Conservation (phyloP, 2,329 filamentous ascomycete genomes). For the Sordariomycetes sp. region DNA sequence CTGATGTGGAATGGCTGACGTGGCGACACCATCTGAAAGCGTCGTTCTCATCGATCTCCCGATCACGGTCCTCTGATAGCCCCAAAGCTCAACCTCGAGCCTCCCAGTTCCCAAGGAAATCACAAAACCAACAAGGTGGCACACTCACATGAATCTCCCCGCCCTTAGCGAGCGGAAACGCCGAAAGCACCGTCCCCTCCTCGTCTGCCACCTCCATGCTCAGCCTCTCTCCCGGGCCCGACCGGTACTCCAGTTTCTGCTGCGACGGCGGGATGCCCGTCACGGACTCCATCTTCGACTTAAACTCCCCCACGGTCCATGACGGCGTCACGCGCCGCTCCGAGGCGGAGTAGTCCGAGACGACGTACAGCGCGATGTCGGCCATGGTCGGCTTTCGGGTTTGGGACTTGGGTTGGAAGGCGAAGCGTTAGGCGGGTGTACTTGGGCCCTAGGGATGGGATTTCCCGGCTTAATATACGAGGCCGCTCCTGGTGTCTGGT, state of each 20-base stretch:
- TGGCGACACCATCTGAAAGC: no score
- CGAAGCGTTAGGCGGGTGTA: no score
- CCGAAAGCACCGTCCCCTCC: slow-evolving; percentile 53
- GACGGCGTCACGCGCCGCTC: slow-evolving; percentile 88
- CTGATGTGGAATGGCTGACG: no score
- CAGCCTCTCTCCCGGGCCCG: slow-evolving; percentile 44
- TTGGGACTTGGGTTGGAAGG: neutral
- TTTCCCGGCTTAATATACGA: no score
- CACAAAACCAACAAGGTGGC: neutral
- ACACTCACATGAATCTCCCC: slow-evolving; percentile 69
- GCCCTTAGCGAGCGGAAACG: slow-evolving; percentile 60
- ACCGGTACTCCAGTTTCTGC: slow-evolving; percentile 66
- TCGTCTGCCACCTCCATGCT: slow-evolving; percentile 62
- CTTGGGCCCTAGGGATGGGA: no score
- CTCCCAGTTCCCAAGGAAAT: neutral
- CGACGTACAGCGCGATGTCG: slow-evolving; percentile 66
- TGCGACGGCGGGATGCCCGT: slow-evolving; percentile 78
- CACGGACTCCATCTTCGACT: slow-evolving; percentile 80
- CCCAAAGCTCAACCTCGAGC: neutral
- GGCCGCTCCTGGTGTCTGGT: no score
- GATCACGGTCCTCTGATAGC: neutral
- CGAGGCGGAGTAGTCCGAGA: slow-evolving; percentile 66
- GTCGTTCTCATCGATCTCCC: neutral
- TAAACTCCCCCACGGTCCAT: slow-evolving; percentile 80
- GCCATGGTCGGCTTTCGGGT: slow-evolving; percentile 37